Conservation (phyloP, 2,329 filamentous ascomycete genomes). For the Talaromyces pinophilus region DNA sequence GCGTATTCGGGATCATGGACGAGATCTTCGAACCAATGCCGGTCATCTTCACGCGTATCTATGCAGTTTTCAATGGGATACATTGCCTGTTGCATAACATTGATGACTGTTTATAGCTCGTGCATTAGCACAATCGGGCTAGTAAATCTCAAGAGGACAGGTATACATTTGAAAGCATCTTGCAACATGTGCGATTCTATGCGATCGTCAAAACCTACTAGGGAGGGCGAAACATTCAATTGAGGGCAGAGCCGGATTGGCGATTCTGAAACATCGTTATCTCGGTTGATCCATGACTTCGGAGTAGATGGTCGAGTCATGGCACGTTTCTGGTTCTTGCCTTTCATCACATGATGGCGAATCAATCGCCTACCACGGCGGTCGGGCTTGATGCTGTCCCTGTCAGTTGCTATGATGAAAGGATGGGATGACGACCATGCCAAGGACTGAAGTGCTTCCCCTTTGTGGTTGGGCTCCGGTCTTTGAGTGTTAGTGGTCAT, state of each 20-base stretch:
- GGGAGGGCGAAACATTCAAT: neutral
- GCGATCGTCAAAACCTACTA: neutral
- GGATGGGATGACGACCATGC: neutral
- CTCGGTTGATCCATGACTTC: constrained; percentile 4
- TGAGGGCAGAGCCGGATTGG: neutral
- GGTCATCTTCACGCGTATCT: neutral
- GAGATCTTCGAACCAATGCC: constrained; percentile 9
- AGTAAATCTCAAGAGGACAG: neutral
- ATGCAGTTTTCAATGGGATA: constrained; percentile 16
- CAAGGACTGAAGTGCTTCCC: neutral
- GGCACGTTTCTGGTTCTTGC: neutral
- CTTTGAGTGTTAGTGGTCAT: neutral
- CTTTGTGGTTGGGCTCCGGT: neutral
- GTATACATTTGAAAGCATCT: neutral
- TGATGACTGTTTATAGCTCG: neutral
- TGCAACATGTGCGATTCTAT: constrained; percentile 12
- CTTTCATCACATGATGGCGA: constrained; percentile 18
- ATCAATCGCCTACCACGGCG: neutral
- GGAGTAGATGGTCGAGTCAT: neutral
- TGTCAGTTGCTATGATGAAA: constrained; percentile 16
- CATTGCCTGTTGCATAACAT: constrained; percentile 7
- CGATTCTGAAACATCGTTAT: neutral
- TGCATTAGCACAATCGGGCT: neutral
- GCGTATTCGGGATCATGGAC: constrained; percentile 3
- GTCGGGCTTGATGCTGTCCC: constrained; percentile 10